Evolutionary conservation across 2,329 filamentous ascomycete genomes (phyloP), one percentile per base, ranked within the genome.

Genomic region (Setomelanomma holmii): DNA sequence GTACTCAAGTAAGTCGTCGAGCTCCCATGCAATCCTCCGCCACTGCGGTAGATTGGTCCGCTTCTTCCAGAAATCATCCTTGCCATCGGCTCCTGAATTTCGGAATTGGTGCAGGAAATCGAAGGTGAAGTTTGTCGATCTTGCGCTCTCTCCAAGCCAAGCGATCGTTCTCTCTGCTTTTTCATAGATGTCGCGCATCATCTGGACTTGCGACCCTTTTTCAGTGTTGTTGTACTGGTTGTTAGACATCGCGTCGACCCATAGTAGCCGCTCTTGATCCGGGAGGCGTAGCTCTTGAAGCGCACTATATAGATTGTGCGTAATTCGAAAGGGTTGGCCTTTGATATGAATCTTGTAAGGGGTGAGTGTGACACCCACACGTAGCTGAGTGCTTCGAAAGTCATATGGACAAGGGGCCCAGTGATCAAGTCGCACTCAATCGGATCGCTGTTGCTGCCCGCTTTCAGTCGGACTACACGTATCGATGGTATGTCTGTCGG

Each of bases 141-240:
- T 35, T 8, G 40, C 45, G 5, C 30, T 19, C 20, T 53, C 33
- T 8, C 55, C 57, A 10, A 60, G 45, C 51, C 55, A 60, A 6
- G 56, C 30, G 19, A 56, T 20, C 7, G 54, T 46, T 6, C 21
- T 36, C 2, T 40, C 21, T n/a, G 54, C 51, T 23, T 30, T 42
- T 4, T 35, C 30, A 19, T 54, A 59, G 20, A 59, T 54, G 7
- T 54, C 45, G 24, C 44, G 39, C 56, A 61, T 61, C 40, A 56
- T 41, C 10, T 49, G 46, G 6, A 61, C 46, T 20, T 59, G 58
- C 6, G 19, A 27, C 4, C 33, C 38, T 22, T 51, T 48, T 21
- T 61, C 58, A 4, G 11, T 17, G 20, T 41, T 38, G 16, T 56
- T 40, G 2, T 23, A 16, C 22, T 55, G 48, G 34, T 61, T 53